Conservation (phyloP, 1,284 basidiomycete species). For the Tylopilus sp. region DNA sequence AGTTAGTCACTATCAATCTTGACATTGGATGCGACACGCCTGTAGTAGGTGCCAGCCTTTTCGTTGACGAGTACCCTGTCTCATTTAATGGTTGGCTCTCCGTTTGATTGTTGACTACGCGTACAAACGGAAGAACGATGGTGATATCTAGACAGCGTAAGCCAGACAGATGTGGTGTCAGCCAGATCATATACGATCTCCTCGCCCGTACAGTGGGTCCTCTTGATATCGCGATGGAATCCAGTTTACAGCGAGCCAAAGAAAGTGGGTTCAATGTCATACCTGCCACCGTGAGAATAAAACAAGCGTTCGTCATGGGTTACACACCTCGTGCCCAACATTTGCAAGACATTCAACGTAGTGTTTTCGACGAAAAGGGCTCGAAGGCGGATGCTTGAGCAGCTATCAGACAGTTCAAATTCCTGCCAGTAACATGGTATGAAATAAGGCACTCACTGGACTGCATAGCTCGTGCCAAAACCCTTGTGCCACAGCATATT, state of each 20-base stretch:
- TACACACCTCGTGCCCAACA: constrained; percentile 46
- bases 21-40: constrained; percentile 15
- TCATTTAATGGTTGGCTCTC: constrained; percentile 4
- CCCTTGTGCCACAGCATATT: neutral
- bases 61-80: neutral
- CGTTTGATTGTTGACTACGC: constrained; percentile 29
- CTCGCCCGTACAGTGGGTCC: constrained; percentile 31
- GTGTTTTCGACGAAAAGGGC: constrained; percentile 50
- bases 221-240: constrained; percentile 55
- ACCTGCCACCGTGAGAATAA: constrained; percentile 17
- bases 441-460: constrained; percentile 15
- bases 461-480: constrained; percentile 22
- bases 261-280: constrained; percentile 50
- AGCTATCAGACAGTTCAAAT: constrained; percentile 24
- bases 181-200: constrained; percentile 44
- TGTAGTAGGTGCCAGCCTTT: no score
- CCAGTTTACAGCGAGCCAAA: constrained; percentile 53
- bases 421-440: neutral
- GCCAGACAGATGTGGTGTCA: neutral
- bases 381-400: constrained; percentile 37
- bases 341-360: constrained; percentile 42
- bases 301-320: neutral
- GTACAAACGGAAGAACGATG: constrained; percentile 46
- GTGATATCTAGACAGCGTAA: constrained; percentile 41
- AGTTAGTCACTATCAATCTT: neutral